phyloP scores from a whole-genome alignment of 257 asterid genomes.

The Petunia secreta region DNA sequence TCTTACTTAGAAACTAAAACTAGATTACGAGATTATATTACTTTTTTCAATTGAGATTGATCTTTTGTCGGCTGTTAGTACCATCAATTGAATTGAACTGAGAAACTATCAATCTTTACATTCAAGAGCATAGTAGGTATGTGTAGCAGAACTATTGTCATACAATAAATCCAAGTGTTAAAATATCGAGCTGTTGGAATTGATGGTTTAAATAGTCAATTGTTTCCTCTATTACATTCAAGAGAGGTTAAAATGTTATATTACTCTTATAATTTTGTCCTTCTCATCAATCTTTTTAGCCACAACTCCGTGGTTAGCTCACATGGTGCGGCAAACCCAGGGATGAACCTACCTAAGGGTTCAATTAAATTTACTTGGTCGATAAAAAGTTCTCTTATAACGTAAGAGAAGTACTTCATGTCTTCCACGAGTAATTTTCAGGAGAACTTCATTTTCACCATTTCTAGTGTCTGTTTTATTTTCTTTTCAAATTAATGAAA shows the following conservation, averaged over 20 bases:
- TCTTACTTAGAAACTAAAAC: not conserved
- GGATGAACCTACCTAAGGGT: no score
- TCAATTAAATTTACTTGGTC: no score
- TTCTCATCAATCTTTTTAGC: not conserved
- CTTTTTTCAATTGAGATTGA: not conserved
- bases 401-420: no score
- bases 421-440: not conserved
- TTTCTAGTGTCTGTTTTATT: not conserved
- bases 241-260: not conserved
- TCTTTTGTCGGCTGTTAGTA: not conserved
- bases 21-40: not conserved
- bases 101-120: not conserved
- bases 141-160: no score
- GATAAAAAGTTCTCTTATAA: no score
- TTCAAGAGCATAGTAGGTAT: no score
- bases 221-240: not conserved
- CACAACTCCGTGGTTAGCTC: no score
- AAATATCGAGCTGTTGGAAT: not conserved
- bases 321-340: no score
- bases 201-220: not conserved
- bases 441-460: not conserved
- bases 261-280: not conserved
- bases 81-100: not conserved
- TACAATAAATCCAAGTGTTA: not conserved
- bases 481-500: not conserved